Conservation (phyloP, 129 eudicot genomes). For the Deinandra increscens region DNA sequence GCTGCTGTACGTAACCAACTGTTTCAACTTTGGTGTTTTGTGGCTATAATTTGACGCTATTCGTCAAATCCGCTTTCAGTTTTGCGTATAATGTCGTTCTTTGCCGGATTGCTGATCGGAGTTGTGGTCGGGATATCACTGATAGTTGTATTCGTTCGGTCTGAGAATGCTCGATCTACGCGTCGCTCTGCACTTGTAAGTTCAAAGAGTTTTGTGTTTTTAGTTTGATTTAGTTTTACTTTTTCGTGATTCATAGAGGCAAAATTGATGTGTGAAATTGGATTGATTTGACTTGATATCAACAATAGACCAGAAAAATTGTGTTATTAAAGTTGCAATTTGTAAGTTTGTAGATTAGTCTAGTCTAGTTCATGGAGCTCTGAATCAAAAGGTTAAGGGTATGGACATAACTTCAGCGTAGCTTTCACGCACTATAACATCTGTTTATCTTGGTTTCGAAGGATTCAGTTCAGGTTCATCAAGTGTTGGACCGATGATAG, state of each 20-base stretch:
- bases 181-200: constrained; percentile 73
- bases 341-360: constrained; percentile 5
- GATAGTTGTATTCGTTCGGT: constrained; percentile 67
- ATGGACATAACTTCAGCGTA: constrained; percentile 8
- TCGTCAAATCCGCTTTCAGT: not conserved
- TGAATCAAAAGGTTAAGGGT: not conserved
- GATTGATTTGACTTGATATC: constrained; percentile 11
- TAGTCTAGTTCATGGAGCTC: not conserved
- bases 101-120: constrained; percentile 61
- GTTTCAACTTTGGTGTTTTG: constrained; percentile 4
- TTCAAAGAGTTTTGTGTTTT: not conserved
- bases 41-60: constrained; percentile 3
- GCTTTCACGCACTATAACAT: constrained; percentile 16
- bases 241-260: not conserved
- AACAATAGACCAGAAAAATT: not conserved
- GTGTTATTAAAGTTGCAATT: not conserved
- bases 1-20: not conserved
- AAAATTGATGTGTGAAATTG: constrained; percentile 15
- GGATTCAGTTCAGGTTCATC: not conserved
- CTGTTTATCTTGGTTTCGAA: not conserved
- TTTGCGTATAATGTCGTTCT: constrained; percentile 52
- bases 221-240: not conserved
- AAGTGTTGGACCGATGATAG: not conserved
- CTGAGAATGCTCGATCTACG: constrained; percentile 78
- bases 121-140: constrained; percentile 54